Percentiles rank a stretch among this genome's conserved stretches.
Evolutionary conservation across 169 alveolate genomes (phyloP).

Genomic region (Cyclospora cayetanensis): DNA sequence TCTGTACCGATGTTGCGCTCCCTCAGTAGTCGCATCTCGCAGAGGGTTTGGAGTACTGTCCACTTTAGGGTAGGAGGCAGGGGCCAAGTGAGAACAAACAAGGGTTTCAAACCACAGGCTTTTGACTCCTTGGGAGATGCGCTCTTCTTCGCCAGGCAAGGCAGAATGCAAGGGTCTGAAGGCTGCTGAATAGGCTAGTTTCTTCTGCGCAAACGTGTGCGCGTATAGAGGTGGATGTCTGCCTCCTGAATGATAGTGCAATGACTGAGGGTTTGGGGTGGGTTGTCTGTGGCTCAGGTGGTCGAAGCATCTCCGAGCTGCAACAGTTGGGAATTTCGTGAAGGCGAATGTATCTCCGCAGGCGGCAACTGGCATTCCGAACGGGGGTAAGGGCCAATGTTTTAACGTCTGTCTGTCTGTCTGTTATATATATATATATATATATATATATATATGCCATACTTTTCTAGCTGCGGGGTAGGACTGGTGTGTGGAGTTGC

Average conservation of each 20-base stretch:
- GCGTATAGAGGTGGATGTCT: background rate
- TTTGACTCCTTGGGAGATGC: slow-evolving; percentile 58
- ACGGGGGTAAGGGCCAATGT: background rate
- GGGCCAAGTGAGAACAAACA: slow-evolving; percentile 69
- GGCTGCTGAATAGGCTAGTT: background rate
- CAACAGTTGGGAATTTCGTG: slow-evolving; percentile 32
- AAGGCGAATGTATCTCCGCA: slow-evolving; percentile 14
- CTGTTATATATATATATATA: background rate
- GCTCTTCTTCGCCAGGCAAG: slow-evolving; percentile 65
- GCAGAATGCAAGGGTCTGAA: background rate
- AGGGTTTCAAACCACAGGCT: slow-evolving; percentile 64
- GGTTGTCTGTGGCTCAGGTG: background rate
- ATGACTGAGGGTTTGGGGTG: background rate
- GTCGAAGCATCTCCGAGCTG: slow-evolving; percentile 20
- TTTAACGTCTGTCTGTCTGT: background rate
- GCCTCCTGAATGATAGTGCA: background rate
- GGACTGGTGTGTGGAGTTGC: no score
- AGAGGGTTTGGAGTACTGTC: slow-evolving; percentile 58
- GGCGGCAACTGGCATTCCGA: slow-evolving; percentile 13
- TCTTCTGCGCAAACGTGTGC: background rate
- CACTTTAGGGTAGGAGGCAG: slow-evolving; percentile 71
- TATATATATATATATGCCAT: no score
- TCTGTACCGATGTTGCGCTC: slow-evolving; percentile 44
- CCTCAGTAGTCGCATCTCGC: slow-evolving; percentile 53
- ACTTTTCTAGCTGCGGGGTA: no score